Evolutionary conservation across 1,139 yeast species (phyloP).

Genomic region (Geotrichum citri-aurantii): DNA sequence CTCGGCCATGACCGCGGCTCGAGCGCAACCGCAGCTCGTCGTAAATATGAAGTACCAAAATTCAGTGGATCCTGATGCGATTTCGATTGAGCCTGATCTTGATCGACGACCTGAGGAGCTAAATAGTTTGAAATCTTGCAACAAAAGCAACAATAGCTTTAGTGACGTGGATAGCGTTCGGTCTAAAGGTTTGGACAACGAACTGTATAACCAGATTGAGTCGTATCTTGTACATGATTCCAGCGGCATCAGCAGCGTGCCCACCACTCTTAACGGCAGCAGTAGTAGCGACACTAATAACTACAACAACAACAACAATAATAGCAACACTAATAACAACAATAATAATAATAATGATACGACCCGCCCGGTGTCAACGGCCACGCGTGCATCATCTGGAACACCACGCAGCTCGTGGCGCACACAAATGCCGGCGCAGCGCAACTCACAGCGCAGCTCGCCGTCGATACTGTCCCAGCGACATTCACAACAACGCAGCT

Average conservation of each 20-base stretch:
- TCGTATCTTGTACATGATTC: conserved; percentile 1
- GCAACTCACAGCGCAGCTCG: background rate
- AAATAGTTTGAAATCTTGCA: conserved; percentile 4
- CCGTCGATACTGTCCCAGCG: background rate
- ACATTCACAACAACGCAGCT: background rate
- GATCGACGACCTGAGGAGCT: conserved; percentile 3
- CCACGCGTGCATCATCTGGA: background rate
- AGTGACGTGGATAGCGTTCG: conserved; percentile 7
- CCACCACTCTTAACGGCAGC: background rate
- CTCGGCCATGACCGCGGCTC: conserved; percentile 5
- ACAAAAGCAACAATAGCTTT: conserved; percentile 9
- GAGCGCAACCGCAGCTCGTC: conserved; percentile 13
- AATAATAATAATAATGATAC: background rate
- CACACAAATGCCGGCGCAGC: background rate
- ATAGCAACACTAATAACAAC: background rate
- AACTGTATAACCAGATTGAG: conserved; percentile 13
- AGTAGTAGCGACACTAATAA: background rate
- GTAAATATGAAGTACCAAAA: background rate
- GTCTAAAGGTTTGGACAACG: conserved; percentile 2
- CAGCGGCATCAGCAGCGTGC: background rate
- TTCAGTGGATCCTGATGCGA: background rate
- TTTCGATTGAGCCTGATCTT: background rate
- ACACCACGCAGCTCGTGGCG: background rate
- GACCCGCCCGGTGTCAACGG: background rate
- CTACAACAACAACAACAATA: background rate